Percentiles rank a stretch among this genome's conserved stretches.
Evolutionary conservation across 2,329 filamentous ascomycete genomes (phyloP).

Genomic region (Sclerotinia trifoliorum): DNA sequence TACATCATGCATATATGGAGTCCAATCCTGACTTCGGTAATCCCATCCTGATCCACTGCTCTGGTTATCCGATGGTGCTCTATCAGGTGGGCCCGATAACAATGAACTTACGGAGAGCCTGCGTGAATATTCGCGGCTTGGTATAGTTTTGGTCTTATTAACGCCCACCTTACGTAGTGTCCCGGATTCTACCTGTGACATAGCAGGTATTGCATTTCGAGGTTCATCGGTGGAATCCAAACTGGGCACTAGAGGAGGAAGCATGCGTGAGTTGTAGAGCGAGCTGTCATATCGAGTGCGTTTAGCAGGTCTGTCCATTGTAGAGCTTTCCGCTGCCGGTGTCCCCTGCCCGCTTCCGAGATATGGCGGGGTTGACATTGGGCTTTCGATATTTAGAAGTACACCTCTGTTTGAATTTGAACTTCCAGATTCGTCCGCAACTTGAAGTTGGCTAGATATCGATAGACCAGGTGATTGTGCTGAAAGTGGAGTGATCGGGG

Average conservation of each 20-base stretch:
- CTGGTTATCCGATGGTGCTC: neutral
- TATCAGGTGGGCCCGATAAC: constrained; percentile 51
- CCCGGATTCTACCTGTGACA: neutral
- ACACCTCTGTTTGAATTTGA: constrained; percentile 26
- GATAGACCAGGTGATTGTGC: constrained; percentile 20
- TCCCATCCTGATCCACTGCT: constrained; percentile 21
- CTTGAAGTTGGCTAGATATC: constrained; percentile 24
- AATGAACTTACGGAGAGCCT: constrained; percentile 66
- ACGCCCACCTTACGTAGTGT: neutral
- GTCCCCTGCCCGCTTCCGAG: constrained; percentile 24
- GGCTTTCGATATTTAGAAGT: constrained; percentile 26
- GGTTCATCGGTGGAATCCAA: neutral
- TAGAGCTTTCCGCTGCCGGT: neutral
- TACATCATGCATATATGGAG: constrained; percentile 25
- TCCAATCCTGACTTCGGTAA: constrained; percentile 16
- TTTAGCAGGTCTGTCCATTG: constrained; percentile 29
- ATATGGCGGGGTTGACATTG: constrained; percentile 26
- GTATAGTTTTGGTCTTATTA: neutral
- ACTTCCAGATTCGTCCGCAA: constrained; percentile 29
- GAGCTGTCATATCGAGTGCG: constrained; percentile 29
- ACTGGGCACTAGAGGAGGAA: constrained; percentile 2
- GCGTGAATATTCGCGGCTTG: constrained; percentile 43
- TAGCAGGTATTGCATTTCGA: neutral
- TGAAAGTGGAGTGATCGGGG: constrained; percentile 21
- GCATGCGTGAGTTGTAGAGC: neutral